Conservation (phyloP, 805 yeast species). For the Teunomyces stri region DNA sequence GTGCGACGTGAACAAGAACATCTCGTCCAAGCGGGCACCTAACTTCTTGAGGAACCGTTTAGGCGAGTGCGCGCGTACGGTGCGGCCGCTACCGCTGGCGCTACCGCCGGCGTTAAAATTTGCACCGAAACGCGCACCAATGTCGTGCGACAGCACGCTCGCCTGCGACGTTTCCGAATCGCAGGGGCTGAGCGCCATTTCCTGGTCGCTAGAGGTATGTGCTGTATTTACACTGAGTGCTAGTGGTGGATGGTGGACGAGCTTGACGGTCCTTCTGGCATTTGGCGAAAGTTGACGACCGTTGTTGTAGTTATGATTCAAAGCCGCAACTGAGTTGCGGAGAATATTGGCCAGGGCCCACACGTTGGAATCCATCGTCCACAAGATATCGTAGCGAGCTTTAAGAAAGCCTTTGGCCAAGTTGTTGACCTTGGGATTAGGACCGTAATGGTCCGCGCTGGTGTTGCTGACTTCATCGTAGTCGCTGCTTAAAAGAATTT, state of each 20-base stretch:
- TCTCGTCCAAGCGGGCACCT: slow-evolving; percentile 78
- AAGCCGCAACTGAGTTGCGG: slow-evolving; percentile 57
- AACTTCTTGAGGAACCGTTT: slow-evolving; percentile 22
- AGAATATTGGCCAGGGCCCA: slow-evolving; percentile 70
- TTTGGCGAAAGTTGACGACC: slow-evolving; percentile 33
- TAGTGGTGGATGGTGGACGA: slow-evolving; percentile 82
- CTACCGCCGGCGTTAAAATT: background rate
- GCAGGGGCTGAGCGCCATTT: slow-evolving; percentile 18
- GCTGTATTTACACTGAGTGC: slow-evolving; percentile 43
- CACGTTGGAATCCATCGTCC: slow-evolving; percentile 87
- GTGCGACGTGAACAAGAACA: slow-evolving; percentile 81
- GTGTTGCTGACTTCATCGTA: slow-evolving; percentile 11
- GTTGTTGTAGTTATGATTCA: slow-evolving; percentile 50
- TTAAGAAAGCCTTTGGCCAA: slow-evolving; percentile 71
- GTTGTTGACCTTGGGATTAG: slow-evolving; percentile 87
- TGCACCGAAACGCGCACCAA: background rate
- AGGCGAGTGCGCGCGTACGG: background rate
- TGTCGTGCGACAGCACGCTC: background rate
- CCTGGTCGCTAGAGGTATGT: slow-evolving; percentile 20
- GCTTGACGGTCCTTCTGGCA: slow-evolving; percentile 44
- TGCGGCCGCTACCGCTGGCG: background rate
- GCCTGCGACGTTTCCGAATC: slow-evolving; percentile 4
- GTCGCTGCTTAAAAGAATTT: slow-evolving; percentile 43
- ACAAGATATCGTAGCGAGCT: slow-evolving; percentile 70
- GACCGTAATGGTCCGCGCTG: slow-evolving; percentile 60